Base-by-base conservation (phyloP, 2,329 filamentous ascomycete species). In the Pseudogymnoascus sp. region DNA sequence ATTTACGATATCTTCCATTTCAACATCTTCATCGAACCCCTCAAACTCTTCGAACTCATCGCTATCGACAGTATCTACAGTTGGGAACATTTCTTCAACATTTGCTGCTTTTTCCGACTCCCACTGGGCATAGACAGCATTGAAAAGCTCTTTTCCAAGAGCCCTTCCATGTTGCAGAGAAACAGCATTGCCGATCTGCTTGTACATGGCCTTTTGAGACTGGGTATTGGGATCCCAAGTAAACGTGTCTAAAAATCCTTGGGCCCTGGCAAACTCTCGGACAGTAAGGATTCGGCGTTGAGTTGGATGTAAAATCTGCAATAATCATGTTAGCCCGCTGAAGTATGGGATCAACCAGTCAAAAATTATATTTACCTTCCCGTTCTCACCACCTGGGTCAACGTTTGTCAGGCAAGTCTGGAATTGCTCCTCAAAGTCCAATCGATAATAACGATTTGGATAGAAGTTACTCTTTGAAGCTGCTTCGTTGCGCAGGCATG, bases 101-200 rank as follows among this genome's bases (percentile, higher is more conserved):
- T 57, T 13, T 57, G 50, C 28, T 57, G 11, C 50, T 15, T 19
- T 15, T 4, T 21, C 28, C 6, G 17, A 35, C 28, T 57, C 53
- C 40, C 59, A 60, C 38, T 38, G 42, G 31, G 28, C 57, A 26
- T 40, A 35, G 31, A 35, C 17, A 23, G 64, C 57, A 33, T 64
- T 57, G 9, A 62, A 33, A 7, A 69, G 42, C 19, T 36, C 61
- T 3, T 53, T 26, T 4, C 38, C 65, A 26, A 68, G 10, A n/a
- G 35, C 36, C n/a, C 23, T 6, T 17, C 61, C 64, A 4, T 68
- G 50, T n/a, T 33, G 31, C 4, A 57, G 21, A 21, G 67, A 67
- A 3, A 69, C 67, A 6, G 67, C 64, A 42, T 69, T 69, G 0
- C 67, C 67, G 5, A 67, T 65, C 40, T 62, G 61, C 17, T 63